These are phyloP conservation scores for Tricladium varicosporioides DNA, from an alignment of 2,329 filamentous ascomycete species.

Conservation along the genomic window DNA sequence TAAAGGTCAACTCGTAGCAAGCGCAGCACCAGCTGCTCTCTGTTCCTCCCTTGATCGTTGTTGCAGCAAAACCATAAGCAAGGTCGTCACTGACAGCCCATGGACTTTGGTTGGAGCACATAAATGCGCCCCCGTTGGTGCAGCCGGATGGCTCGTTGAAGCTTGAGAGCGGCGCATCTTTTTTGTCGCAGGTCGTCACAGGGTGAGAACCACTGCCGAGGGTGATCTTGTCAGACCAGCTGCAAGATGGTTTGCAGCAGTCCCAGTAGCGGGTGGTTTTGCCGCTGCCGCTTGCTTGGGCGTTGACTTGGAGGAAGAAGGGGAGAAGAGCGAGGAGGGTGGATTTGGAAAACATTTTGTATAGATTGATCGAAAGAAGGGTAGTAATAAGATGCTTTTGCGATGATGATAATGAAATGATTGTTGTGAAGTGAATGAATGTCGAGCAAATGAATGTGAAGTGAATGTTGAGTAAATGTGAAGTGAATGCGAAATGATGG, in stretches of 20 bases:
- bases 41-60: conserved; percentile 50
- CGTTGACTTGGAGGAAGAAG: conserved; percentile 25
- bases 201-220: conserved; percentile 35
- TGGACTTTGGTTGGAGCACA: conserved; percentile 61
- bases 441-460: background rate
- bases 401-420: background rate
- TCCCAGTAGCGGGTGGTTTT: conserved; percentile 51
- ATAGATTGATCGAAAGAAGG: background rate
- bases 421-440: background rate
- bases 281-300: conserved; percentile 23
- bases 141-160: conserved; percentile 52
- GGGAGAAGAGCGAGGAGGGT: conserved; percentile 28
- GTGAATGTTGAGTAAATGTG: background rate
- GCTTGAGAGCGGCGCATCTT: conserved; percentile 53
- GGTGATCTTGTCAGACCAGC: conserved; percentile 56
- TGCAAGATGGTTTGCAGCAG: conserved; percentile 70
- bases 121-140: conserved; percentile 41
- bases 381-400: background rate
- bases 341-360: conserved; percentile 14
- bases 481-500: too few species aligned
- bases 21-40: conserved; percentile 64
- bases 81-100: conserved; percentile 58
- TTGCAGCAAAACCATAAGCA: conserved; percentile 60
- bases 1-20: conserved; percentile 55
- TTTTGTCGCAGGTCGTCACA: conserved; percentile 35